Percentiles rank a stretch among this genome's conserved stretches.
Evolutionary conservation across 257 asterid species (phyloP).

Genomic region (Capsicum rhomboideum): DNA sequence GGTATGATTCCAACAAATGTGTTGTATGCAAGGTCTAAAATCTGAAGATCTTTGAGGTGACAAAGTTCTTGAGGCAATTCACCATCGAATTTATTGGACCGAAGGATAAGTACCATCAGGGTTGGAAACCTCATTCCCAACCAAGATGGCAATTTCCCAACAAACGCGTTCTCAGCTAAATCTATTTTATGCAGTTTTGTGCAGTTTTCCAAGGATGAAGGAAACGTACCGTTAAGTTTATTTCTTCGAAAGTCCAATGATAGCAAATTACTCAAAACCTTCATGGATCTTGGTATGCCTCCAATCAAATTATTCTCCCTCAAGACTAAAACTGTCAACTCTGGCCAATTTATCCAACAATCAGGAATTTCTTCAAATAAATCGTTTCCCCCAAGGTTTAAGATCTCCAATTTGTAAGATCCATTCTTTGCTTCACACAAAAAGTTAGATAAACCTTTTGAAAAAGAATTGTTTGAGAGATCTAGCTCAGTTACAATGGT

Average conservation of each 20-base stretch:
- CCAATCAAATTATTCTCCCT: slow-evolving; percentile 18
- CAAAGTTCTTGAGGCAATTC: slow-evolving; percentile 13
- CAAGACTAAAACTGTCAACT: background rate
- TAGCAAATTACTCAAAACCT: background rate
- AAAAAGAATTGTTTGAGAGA: slow-evolving; percentile 19
- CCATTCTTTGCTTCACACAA: background rate
- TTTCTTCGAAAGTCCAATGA: slow-evolving; percentile 14
- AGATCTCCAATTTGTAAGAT: background rate
- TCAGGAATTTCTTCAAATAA: slow-evolving; percentile 16
- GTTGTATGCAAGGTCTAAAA: slow-evolving; percentile 22
- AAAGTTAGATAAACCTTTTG: slow-evolving; percentile 7
- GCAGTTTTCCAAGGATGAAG: slow-evolving; percentile 7
- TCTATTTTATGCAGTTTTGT: background rate
- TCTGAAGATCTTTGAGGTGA: slow-evolving; percentile 4
- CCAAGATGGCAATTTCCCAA: slow-evolving; percentile 19
- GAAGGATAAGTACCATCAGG: slow-evolving; percentile 9
- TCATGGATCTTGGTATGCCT: slow-evolving; percentile 16
- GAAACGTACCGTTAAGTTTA: slow-evolving; percentile 2
- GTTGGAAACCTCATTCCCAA: slow-evolving; percentile 3
- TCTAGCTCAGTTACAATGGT: background rate
- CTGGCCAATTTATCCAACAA: slow-evolving; percentile 13
- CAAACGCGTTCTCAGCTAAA: slow-evolving; percentile 11
- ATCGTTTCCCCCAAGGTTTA: slow-evolving; percentile 14
- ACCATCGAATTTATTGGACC: slow-evolving; percentile 18
- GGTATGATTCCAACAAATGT: slow-evolving; percentile 9